These are phyloP conservation scores for Nigrospora oryzae DNA, from an alignment of 2,329 filamentous ascomycete species.

Conservation along the genomic window DNA sequence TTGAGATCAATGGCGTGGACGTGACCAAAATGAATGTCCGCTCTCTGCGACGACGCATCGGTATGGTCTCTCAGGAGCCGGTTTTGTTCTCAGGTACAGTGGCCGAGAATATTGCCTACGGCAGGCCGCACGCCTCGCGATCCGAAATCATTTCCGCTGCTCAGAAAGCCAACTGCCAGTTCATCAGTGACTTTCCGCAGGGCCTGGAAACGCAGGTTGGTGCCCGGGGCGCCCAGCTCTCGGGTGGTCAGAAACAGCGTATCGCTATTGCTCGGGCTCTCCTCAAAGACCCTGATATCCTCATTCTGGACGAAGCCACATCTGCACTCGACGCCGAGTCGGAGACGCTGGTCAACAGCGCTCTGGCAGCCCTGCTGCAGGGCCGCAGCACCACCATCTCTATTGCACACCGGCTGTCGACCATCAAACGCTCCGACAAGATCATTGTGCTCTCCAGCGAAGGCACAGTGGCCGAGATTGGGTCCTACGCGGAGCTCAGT, in stretches of 20 bases:
- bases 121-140: conserved; percentile 68
- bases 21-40: conserved; percentile 86
- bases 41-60: conserved; percentile 83
- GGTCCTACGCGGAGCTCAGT: conserved; percentile 71
- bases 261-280: conserved; percentile 94
- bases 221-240: conserved; percentile 84
- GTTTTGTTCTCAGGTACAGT: conserved; percentile 83
- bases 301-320: conserved; percentile 94
- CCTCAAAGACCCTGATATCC: conserved; percentile 91
- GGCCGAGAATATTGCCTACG: conserved; percentile 87
- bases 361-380: conserved; percentile 69
- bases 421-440: conserved; percentile 89
- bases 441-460: conserved; percentile 87
- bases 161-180: conserved; percentile 87
- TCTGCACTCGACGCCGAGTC: conserved; percentile 94
- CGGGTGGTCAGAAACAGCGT: conserved; percentile 93
- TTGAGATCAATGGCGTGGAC: conserved; percentile 78
- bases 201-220: conserved; percentile 92
- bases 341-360: conserved; percentile 91
- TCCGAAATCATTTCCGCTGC: conserved; percentile 81
- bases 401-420: conserved; percentile 91
- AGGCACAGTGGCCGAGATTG: conserved; percentile 84
- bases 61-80: conserved; percentile 91
- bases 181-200: conserved; percentile 94
- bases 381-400: conserved; percentile 95